Evolutionary conservation across 352 stramenopile genomes (phyloP), one percentile per base, ranked within the genome.

Genomic region (Aphanomyces cochlioides): DNA sequence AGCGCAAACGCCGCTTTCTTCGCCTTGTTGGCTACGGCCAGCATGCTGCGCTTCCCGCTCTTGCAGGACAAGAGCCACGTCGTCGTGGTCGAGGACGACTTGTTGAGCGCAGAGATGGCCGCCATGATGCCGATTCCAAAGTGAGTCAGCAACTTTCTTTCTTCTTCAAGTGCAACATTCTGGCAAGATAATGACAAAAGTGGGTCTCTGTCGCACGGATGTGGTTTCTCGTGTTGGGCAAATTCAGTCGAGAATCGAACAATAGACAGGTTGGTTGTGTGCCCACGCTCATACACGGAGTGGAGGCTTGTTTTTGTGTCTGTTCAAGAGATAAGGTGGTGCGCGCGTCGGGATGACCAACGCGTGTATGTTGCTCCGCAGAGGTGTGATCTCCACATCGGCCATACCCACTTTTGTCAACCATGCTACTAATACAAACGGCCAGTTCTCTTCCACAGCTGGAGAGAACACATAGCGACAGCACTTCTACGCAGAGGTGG

Each of bases 1-100:
- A 61, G 43, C 17, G 36, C 10, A 37, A 61, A 37, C 19, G 34
- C 17, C n/a, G 47, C 47, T 36, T 70, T 70, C 50, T 70, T 70
- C 17, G 64, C 54, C 43, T 61, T 19, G 50, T 56, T 17, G 15
- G 39, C 54, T 7, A 41, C 37, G 39, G 53, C 10, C 12, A 66
- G 7, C 12, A 41, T 38, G 57, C 57, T 53, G 57, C 37, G 37
- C 38, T 47, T 66, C 7, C 40, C 21, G 5, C 39, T 39, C 19
- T 61, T 61, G 19, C 28, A 45, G 7, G 47, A 43, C 19, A 43
- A 7, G 6, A 70, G 64, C 64, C 64, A 70, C 40, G 64, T 19
- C 3, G 57, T 48, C 47, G 53, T n/a, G 7, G 53, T 19, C 37
- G 64, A 64, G 47, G 28, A 15, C 54, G 50, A 58, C n/a, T 58